phyloP scores from a whole-genome alignment of 2,329 filamentous ascomycete genomes.

The Cordyceps militaris region DNA sequence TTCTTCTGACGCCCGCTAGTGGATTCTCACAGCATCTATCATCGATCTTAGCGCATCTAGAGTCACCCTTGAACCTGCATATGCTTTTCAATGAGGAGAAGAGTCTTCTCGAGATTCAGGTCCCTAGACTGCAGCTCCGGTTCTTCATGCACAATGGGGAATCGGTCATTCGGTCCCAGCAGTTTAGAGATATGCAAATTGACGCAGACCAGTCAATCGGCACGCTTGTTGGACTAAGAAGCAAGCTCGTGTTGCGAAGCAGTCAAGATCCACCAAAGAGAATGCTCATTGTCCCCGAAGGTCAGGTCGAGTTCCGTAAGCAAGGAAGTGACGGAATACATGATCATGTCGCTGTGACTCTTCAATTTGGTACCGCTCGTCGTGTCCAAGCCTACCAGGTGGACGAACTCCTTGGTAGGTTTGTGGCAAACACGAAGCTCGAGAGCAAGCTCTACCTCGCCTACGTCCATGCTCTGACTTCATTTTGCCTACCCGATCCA shows the following conservation, averaged over 20 bases:
- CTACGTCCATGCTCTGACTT: constrained; percentile 46
- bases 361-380: not conserved
- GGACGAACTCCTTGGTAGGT: constrained; percentile 38
- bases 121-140: constrained; percentile 41
- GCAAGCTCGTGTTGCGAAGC: constrained; percentile 38
- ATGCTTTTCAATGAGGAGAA: not conserved
- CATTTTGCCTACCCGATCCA: constrained; percentile 39
- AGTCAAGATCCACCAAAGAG: not conserved
- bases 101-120: constrained; percentile 29
- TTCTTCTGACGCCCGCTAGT: not conserved
- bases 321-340: not conserved
- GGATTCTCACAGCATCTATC: not conserved
- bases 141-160: constrained; percentile 33
- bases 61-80: not conserved
- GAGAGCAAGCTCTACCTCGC: constrained; percentile 42
- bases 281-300: not conserved
- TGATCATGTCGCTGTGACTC: not conserved
- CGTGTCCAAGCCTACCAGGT: constrained; percentile 37
- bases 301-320: not conserved
- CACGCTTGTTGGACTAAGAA: constrained; percentile 41
- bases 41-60: not conserved
- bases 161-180: constrained; percentile 33
- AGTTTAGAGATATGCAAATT: constrained; percentile 44
- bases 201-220: constrained; percentile 39
- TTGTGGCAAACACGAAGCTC: constrained; percentile 42